A percentile compares a stretch with the other conserved stretches of the same genome.
Evolutionary conservation across 331 rosid genomes (phyloP).

Genomic region (Dryas integrifolia): DNA sequence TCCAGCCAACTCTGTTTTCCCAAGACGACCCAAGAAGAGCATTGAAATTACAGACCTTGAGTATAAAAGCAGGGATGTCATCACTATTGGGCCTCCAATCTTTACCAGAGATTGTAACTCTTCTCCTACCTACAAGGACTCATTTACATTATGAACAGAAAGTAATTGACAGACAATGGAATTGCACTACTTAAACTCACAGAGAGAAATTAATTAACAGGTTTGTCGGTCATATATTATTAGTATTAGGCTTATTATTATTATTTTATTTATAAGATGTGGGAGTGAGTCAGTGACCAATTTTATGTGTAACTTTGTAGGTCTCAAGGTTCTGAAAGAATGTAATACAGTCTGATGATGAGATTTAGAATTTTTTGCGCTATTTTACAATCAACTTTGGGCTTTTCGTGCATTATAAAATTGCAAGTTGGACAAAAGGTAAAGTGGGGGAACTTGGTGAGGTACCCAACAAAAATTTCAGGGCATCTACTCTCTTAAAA

Average conservation of each 20-base stretch:
- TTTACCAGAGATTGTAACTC: slow-evolving; percentile 60
- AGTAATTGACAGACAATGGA: background rate
- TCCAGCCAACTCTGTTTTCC: slow-evolving; percentile 82
- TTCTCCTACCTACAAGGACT: slow-evolving; percentile 59
- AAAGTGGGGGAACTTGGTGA: background rate
- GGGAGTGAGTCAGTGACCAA: no score
- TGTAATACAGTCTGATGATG: no score
- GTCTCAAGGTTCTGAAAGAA: no score
- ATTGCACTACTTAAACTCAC: background rate
- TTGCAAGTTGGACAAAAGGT: slow-evolving; percentile 9
- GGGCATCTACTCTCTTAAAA: slow-evolving; percentile 1
- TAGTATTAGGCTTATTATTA: no score
- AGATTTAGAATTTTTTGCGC: background rate
- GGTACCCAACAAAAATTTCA: background rate
- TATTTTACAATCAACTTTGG: background rate
- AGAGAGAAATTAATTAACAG: no score
- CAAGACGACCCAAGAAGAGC: slow-evolving; percentile 83
- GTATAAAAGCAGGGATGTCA: slow-evolving; percentile 61
- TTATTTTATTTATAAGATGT: no score
- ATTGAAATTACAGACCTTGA: slow-evolving; percentile 73
- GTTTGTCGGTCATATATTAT: no score
- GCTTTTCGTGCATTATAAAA: background rate
- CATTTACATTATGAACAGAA: slow-evolving; percentile 2
- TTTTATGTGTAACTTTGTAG: no score
- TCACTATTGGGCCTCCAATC: slow-evolving; percentile 62